These are phyloP conservation scores for Spiromastix sp. DNA, from an alignment of 2,329 filamentous ascomycete genomes.

Conservation along the genomic window DNA sequence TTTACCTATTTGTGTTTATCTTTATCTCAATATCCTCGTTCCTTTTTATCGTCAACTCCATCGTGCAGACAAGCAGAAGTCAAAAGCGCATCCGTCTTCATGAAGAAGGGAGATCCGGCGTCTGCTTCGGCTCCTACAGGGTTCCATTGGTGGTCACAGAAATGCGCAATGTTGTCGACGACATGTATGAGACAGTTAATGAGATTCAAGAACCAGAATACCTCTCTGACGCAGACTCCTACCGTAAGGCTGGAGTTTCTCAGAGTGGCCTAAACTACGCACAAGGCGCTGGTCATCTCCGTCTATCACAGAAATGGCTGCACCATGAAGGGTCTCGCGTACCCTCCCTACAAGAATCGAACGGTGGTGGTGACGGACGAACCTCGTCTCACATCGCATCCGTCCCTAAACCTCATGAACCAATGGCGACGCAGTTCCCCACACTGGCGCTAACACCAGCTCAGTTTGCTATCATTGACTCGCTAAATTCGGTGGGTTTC, in stretches of 20 bases:
- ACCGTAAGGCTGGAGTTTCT: no score
- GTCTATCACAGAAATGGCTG: background rate
- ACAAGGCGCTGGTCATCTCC: background rate
- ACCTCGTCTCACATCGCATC: slow-evolving; percentile 22
- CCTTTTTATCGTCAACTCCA: slow-evolving; percentile 64
- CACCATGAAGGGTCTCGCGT: background rate
- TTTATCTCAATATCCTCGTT: slow-evolving; percentile 63
- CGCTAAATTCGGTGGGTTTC: slow-evolving; percentile 55
- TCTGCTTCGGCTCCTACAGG: slow-evolving; percentile 60
- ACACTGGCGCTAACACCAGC: slow-evolving; percentile 66
- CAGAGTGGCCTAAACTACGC: no score
- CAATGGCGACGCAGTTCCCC: slow-evolving; percentile 13
- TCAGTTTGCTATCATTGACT: slow-evolving; percentile 78
- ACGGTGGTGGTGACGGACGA: background rate
- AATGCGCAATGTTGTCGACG: slow-evolving; percentile 65
- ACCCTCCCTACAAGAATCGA: slow-evolving; percentile 1
- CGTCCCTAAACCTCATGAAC: slow-evolving; percentile 2
- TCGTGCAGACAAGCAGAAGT: slow-evolving; percentile 66
- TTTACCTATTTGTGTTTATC: slow-evolving; percentile 54
- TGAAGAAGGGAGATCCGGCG: slow-evolving; percentile 57
- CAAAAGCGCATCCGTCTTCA: slow-evolving; percentile 65
- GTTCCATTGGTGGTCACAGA: slow-evolving; percentile 67
- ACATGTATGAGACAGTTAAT: slow-evolving; percentile 64
- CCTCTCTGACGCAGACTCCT: slow-evolving; percentile 42
- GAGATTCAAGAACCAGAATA: slow-evolving; percentile 61